Conservation (phyloP, 345 rosid species). For the Moricandia arvensis region DNA sequence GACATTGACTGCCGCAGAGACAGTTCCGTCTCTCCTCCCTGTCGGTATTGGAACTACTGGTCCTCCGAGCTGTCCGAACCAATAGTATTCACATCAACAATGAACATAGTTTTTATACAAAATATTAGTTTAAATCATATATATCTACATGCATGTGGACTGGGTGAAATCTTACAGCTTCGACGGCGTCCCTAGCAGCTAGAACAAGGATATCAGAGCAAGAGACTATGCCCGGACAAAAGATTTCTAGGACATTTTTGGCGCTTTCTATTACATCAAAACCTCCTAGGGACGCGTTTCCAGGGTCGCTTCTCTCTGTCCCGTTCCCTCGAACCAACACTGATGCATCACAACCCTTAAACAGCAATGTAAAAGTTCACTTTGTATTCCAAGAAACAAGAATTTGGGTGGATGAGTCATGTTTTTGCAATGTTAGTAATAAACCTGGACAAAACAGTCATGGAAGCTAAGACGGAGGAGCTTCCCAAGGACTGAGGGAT, state of each 20-base stretch:
- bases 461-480: conserved; percentile 86
- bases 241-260: conserved; percentile 60
- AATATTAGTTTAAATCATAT: no score
- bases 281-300: conserved; percentile 72
- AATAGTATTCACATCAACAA: conserved; percentile 19
- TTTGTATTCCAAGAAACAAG: not conserved
- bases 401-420: not conserved
- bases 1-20: conserved; percentile 52
- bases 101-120: not conserved
- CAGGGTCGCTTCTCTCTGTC: conserved; percentile 83
- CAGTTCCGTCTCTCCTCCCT: conserved; percentile 70
- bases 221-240: conserved; percentile 69
- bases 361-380: not conserved
- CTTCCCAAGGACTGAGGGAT: conserved; percentile 79
- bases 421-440: not conserved
- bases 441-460: conserved; percentile 87
- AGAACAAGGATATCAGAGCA: conserved; percentile 71
- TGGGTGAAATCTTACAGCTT: conserved; percentile 42
- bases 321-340: conserved; percentile 76
- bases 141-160: not conserved
- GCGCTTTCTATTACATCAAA: conserved; percentile 64
- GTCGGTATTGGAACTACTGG: conserved; percentile 58
- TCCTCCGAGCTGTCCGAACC: conserved; percentile 53
- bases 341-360: conserved; percentile 88
- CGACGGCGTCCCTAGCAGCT: conserved; percentile 82